Evolutionary conservation across 768 basidiomycete genomes (phyloP), one percentile per base, ranked within the genome.

Genomic region (Pleurotus tuber-regium): DNA sequence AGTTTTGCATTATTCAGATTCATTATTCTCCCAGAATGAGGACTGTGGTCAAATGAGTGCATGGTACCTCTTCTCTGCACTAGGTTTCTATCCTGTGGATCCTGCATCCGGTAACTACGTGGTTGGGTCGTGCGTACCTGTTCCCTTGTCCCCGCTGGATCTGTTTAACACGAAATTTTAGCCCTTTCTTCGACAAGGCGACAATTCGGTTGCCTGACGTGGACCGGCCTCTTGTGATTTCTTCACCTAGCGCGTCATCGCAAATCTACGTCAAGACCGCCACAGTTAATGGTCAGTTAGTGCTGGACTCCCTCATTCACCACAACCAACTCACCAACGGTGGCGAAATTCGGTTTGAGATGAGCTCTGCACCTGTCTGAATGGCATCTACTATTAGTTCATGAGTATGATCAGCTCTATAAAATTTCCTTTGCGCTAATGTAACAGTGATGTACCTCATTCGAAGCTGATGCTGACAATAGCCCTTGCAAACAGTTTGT

Each of bases 11-110:
- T n/a, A n/a, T n/a, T n/a, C 9, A 12, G 10, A 7, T 10, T 39
- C 31, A 11, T 30, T 28, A 12, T 24, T 12, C 16, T 47, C 18
- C 47, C 53, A 89, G 85, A 92, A 92, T 57, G 90, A 92, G 62
- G 90, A 92, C 61, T 91, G 89, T 56, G 89, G 90, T 1, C 89
- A 92, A 63, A 92, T 92, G 90, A 87, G 86, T 58, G 86, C 89
- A 0, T 92, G 89, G 89, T 91, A 84, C 57, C 75, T 91, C 14
- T 92, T 89, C 68, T 84, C 81, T 43, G 81, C 87, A 0, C 74
- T 92, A 66, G 89, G 89, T 2, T 87, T 92, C 65, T 92, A 92
- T 58, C 88, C 87, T 26, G 87, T 91, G 35, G 85, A 91, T 61
- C 89, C 89, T 0, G 85, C 84, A 0, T 86, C 84, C 0, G 82